Percentiles rank a stretch among this genome's conserved stretches.
Conservation (phyloP, 2,329 filamentous ascomycete species). For the Sphaerulina populicola region DNA sequence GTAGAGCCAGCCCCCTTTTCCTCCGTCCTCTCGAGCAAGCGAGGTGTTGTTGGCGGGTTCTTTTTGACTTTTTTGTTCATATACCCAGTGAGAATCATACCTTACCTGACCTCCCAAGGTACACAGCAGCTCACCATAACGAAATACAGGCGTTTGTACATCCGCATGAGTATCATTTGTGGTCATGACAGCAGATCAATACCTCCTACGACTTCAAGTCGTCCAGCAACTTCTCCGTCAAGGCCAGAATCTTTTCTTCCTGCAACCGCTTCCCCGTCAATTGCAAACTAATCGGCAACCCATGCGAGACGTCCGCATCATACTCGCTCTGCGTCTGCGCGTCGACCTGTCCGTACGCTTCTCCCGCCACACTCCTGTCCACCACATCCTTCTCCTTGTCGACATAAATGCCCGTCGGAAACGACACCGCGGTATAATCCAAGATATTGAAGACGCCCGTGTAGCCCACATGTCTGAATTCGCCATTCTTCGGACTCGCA, state of each 20-base stretch:
- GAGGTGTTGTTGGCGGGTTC: not conserved
- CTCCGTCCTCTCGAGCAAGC: not conserved
- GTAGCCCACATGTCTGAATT: slow-evolving; percentile 40
- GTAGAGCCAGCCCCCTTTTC: not conserved
- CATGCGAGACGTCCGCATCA: slow-evolving; percentile 34
- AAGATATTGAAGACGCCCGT: slow-evolving; percentile 42
- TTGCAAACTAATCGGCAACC: slow-evolving; percentile 36
- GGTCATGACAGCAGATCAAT: slow-evolving; percentile 18
- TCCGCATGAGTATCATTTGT: too few species aligned
- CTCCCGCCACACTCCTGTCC: slow-evolving; percentile 18
- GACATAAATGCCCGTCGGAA: slow-evolving; percentile 37
- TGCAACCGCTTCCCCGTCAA: slow-evolving; percentile 29
- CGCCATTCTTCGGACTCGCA: slow-evolving; percentile 36
- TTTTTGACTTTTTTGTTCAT: not conserved
- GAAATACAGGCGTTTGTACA: not conserved
- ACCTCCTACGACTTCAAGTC: slow-evolving; percentile 20
- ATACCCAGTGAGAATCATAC: slow-evolving; percentile 7
- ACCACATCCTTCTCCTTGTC: slow-evolving; percentile 35
- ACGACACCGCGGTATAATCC: slow-evolving; percentile 41
- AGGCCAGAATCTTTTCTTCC: slow-evolving; percentile 33
- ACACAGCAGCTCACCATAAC: too few species aligned
- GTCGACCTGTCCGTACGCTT: slow-evolving; percentile 35
- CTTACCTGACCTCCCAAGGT: too few species aligned
- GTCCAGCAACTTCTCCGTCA: slow-evolving; percentile 24
- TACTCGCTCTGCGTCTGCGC: slow-evolving; percentile 32